Evolutionary conservation across 2,329 filamentous ascomycete genomes (phyloP).

Genomic region (Pyrenophora tritici-repentis): DNA sequence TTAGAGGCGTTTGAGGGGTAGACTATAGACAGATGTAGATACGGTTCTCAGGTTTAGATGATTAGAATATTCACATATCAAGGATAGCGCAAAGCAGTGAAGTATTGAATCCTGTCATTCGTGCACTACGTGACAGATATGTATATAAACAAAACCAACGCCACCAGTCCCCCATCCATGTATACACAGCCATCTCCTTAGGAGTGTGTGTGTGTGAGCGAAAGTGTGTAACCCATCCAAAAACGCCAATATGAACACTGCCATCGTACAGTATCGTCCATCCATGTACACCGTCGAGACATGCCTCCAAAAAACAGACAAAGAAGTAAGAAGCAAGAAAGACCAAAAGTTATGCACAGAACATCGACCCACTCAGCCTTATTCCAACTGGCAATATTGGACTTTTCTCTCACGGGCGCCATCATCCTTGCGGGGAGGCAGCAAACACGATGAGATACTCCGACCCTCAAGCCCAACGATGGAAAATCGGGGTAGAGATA

Average conservation of each 20-base stretch:
- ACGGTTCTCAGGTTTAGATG: too few relatives aligned
- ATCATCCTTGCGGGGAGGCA: conserved; percentile 19
- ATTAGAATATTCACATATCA: neutral
- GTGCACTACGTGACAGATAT: neutral
- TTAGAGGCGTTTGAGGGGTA: conserved; percentile 37
- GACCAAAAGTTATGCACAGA: conserved; percentile 1
- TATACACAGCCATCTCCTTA: neutral
- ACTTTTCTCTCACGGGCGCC: conserved; percentile 20
- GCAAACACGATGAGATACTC: conserved; percentile 17
- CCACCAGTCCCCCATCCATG: neutral
- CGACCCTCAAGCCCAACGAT: conserved; percentile 25
- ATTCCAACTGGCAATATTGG: conserved; percentile 25
- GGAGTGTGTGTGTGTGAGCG: neutral
- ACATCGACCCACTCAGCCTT: neutral
- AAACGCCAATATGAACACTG: conserved; percentile 4
- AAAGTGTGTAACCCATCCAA: neutral
- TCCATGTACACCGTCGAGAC: neutral
- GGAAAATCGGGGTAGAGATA: neutral
- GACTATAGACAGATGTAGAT: neutral
- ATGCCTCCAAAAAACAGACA: neutral
- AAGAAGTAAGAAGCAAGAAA: neutral
- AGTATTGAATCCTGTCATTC: neutral
- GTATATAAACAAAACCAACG: neutral
- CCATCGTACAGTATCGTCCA: conserved; percentile 10
- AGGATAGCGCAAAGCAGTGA: neutral